These are phyloP conservation scores for Persicaria maculosa DNA, from an alignment of 148 eudicot species.

Conservation along the genomic window DNA sequence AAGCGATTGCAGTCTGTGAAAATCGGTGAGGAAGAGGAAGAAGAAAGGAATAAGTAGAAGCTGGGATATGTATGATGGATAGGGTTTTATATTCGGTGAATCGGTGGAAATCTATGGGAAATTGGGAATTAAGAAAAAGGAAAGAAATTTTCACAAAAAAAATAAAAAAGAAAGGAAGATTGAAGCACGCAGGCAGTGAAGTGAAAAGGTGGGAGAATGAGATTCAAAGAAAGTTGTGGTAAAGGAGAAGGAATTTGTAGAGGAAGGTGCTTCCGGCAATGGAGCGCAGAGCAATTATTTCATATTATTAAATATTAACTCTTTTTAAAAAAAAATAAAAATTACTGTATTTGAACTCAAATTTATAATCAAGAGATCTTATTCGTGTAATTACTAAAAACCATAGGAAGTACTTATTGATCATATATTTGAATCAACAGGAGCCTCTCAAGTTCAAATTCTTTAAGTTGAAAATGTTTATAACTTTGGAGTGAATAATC, in stretches of 20 bases:
- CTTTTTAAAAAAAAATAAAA: too few species aligned
- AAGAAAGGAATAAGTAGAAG: neutral
- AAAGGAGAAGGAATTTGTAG: neutral
- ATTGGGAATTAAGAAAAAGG: too few species aligned
- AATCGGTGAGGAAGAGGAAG: too few species aligned
- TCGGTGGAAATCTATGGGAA: neutral
- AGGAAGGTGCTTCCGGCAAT: neutral
- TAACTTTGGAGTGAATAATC: too few species aligned
- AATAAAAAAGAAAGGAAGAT: neutral
- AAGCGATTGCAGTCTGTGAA: neutral
- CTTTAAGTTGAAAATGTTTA: too few species aligned
- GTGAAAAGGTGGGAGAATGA: constrained; percentile 13
- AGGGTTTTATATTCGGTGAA: neutral
- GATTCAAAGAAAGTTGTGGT: constrained; percentile 5
- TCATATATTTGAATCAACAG: too few species aligned
- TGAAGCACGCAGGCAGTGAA: constrained; percentile 1
- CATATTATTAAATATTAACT: too few species aligned
- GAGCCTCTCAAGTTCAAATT: too few species aligned
- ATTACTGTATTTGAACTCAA: too few species aligned
- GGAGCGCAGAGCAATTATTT: neutral
- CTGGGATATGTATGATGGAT: neutral
- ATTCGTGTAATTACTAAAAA: too few species aligned
- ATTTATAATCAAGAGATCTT: too few species aligned
- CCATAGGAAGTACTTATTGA: too few species aligned
- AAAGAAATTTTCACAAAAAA: neutral